Conservation (phyloP, 345 rosid species). For the Leavenworthia alabamica region DNA sequence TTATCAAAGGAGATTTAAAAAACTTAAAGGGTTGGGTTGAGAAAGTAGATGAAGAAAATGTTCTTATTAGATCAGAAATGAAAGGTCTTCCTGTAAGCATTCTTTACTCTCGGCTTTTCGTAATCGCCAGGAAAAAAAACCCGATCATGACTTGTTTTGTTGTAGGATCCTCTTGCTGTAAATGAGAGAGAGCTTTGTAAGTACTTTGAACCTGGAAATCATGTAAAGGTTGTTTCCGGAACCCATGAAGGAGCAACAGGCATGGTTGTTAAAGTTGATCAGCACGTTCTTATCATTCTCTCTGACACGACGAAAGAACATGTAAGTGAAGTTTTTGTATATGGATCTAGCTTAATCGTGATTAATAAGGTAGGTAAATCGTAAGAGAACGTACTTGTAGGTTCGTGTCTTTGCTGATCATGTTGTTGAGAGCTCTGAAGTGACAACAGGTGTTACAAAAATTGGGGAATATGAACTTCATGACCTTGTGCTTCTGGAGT, state of each 20-base stretch:
- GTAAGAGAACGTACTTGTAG: constrained; percentile 36
- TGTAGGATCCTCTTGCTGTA: constrained; percentile 79
- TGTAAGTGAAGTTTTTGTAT: constrained; percentile 41
- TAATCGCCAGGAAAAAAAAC: not conserved
- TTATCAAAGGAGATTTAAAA: constrained; percentile 89
- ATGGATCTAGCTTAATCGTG: not conserved
- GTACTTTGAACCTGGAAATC: constrained; percentile 95
- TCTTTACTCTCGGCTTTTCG: not conserved
- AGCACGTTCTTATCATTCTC: constrained; percentile 78
- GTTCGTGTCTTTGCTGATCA: constrained; percentile 92
- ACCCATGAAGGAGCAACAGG: constrained; percentile 93
- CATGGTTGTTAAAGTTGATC: constrained; percentile 96
- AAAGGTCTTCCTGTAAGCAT: constrained; percentile 90
- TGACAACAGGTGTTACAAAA: constrained; percentile 79
- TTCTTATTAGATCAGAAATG: constrained; percentile 78
- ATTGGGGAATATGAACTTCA: constrained; percentile 92
- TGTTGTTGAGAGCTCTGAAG: constrained; percentile 96
- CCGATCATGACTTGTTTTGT: constrained; percentile 1
- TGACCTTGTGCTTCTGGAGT: constrained; percentile 93
- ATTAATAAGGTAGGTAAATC: not conserved
- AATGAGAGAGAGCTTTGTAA: constrained; percentile 86
- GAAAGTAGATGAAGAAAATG: constrained; percentile 96
- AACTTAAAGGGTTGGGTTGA: constrained; percentile 96
- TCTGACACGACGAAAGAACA: constrained; percentile 94
- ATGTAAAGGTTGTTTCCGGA: constrained; percentile 92